Percentiles rank a stretch among this genome's conserved stretches.
These are phyloP conservation scores for Aspergillus incahuasiensis DNA, from an alignment of 495 filamentous ascomycete genomes.

Conservation along the genomic window DNA sequence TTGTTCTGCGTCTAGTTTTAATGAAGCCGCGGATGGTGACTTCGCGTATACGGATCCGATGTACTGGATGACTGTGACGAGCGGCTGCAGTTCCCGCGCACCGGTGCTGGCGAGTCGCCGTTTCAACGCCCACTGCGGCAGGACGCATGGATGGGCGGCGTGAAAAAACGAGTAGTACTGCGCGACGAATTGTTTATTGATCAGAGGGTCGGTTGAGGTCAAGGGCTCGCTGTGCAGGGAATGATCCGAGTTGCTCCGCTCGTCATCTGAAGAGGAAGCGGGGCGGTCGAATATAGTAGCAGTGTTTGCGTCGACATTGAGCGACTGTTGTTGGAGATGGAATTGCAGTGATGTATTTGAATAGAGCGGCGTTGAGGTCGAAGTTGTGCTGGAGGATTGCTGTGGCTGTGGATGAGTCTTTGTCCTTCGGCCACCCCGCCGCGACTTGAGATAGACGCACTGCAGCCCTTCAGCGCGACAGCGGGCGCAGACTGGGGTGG, in stretches of 20 bases:
- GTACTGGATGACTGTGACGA: conserved; percentile 14
- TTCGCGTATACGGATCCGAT: conserved; percentile 16
- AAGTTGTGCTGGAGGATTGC: background rate
- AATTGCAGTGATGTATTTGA: background rate
- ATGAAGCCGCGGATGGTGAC: background rate
- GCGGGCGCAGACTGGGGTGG: conserved; percentile 17
- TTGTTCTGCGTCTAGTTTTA: background rate
- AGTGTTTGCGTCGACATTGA: background rate
- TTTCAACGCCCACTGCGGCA: conserved; percentile 15
- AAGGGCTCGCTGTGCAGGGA: conserved; percentile 2
- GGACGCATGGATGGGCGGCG: conserved; percentile 19
- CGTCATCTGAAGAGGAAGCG: background rate
- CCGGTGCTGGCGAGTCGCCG: background rate
- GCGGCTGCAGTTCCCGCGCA: conserved; percentile 4
- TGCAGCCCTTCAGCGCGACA: conserved; percentile 11
- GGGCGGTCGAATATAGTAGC: background rate
- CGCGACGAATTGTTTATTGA: conserved; percentile 1
- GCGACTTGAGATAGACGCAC: conserved; percentile 16
- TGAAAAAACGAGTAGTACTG: conserved; percentile 18
- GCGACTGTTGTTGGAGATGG: background rate
- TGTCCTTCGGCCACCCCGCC: conserved; percentile 5
- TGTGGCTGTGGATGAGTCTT: background rate
- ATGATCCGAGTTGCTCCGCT: conserved; percentile 1
- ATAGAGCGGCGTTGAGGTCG: background rate
- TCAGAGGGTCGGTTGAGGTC: conserved; percentile 3